Base-by-base conservation (phyloP, 441 rosid species). In the Eruca vesicaria region DNA sequence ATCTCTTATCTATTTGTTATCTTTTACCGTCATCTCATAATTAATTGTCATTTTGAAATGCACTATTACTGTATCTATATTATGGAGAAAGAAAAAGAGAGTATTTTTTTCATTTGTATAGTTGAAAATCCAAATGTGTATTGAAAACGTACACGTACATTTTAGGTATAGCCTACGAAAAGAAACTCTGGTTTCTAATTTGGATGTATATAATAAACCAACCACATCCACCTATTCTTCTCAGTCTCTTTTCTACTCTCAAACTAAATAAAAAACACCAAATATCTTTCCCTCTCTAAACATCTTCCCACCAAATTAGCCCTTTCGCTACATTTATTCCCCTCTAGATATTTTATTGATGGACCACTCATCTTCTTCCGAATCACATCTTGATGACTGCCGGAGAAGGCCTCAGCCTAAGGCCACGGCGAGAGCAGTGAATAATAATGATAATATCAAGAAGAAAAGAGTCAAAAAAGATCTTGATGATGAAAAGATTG, bases 171-270 rank as follows among this genome's bases (percentile, higher is more conserved):
- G 72, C 19, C 36, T 73, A 73, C 77, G 59, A 68, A 68, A 66
- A 5, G 14, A 62, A 36, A 58, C 36, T 36, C 19, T 14, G 10
- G 11, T 4, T 68, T 36, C 52, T 20, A 63, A n/a, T 20, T 41
- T 76, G 70, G 66, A 55, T 41, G 75, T 69, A 76, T 76, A 69
- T 63, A 76, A 76, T 63, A 63, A n/a, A 76, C 75, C 55, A 69
- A 59, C 9, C 67, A 70, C 68, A 70, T 61, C 71, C 71, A 76
- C 67, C 62, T 33, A 23, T 77, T 77, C 76, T 45, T 63, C 66
- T 76, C 80, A 58, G 6, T 28, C 38, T 41, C 65, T 20, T 32
- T 28, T 32, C 35, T 14, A 35, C 56, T 20, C 70, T 55, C 65
- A 75, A 65, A 26, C 45, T 33, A 29, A 28, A 53, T 8, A 18